A percentile compares a stretch with the other conserved stretches of the same genome.
These are phyloP conservation scores for Sclerotinia trifoliorum DNA, from an alignment of 2,329 filamentous ascomycete genomes.

Conservation along the genomic window DNA sequence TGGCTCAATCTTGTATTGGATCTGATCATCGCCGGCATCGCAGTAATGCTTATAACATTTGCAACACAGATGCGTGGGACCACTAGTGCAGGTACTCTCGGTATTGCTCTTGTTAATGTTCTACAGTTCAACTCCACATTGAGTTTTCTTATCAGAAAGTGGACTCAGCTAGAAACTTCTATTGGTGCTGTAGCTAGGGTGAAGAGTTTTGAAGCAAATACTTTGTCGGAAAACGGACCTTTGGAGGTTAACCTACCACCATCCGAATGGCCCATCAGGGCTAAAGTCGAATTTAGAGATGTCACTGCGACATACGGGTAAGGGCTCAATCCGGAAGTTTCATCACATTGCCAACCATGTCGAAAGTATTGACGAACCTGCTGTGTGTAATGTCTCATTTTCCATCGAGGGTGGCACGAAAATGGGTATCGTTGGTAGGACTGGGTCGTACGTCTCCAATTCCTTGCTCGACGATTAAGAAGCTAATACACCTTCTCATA, in stretches of 20 bases:
- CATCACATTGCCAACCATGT: slow-evolving; percentile 9
- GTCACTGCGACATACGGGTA: slow-evolving; percentile 34
- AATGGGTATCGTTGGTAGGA: slow-evolving; percentile 50
- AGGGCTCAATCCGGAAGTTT: not conserved
- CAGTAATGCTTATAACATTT: slow-evolving; percentile 30
- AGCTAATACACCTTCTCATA: slow-evolving; percentile 24
- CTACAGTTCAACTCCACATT: slow-evolving; percentile 29
- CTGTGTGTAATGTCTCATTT: slow-evolving; percentile 41
- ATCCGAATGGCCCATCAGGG: slow-evolving; percentile 30
- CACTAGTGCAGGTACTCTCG: slow-evolving; percentile 28
- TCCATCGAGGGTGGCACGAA: slow-evolving; percentile 51
- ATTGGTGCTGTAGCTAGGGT: slow-evolving; percentile 57
- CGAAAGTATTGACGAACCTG: slow-evolving; percentile 27
- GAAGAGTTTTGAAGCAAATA: slow-evolving; percentile 50
- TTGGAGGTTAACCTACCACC: slow-evolving; percentile 22
- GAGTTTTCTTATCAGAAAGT: slow-evolving; percentile 40
- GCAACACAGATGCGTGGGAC: slow-evolving; percentile 25
- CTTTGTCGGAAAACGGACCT: slow-evolving; percentile 41
- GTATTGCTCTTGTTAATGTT: slow-evolving; percentile 30
- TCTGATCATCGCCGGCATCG: slow-evolving; percentile 30
- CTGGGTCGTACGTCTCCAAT: slow-evolving; percentile 30
- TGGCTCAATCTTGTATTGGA: slow-evolving; percentile 60
- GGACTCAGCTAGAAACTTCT: slow-evolving; percentile 58
- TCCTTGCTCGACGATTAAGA: not conserved
- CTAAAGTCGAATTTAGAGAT: slow-evolving; percentile 29